These are phyloP conservation scores for Cryptococcus neoformans DNA, from an alignment of 1,284 basidiomycete species.

Conservation along the genomic window DNA sequence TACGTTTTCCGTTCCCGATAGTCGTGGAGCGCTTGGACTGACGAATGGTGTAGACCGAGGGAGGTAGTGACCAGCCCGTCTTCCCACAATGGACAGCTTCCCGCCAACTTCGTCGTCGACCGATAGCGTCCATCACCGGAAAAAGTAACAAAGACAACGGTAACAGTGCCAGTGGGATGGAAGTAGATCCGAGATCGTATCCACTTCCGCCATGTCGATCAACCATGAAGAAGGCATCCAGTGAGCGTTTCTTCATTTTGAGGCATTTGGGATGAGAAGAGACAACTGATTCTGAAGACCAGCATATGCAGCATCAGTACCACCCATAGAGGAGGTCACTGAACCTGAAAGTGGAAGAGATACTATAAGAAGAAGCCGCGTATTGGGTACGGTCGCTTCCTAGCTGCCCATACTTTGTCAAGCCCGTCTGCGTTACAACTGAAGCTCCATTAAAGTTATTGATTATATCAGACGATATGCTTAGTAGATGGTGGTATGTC, in stretches of 20 bases:
- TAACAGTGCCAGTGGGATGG: neutral
- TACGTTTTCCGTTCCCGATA: constrained; percentile 1
- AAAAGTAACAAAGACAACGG: constrained; percentile 4
- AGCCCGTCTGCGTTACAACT: too few species aligned
- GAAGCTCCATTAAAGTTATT: too few species aligned
- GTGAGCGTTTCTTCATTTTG: constrained; percentile 1
- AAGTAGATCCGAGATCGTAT: constrained; percentile 10
- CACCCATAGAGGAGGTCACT: constrained; percentile 40
- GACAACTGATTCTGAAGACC: neutral
- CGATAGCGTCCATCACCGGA: too few species aligned
- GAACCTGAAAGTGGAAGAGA: constrained; percentile 35
- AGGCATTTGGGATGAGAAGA: neutral
- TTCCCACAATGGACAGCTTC: too few species aligned
- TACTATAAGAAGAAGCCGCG: neutral
- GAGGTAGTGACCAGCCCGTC: too few species aligned
- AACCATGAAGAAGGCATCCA: constrained; percentile 7
- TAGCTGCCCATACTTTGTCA: too few species aligned
- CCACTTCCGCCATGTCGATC: constrained; percentile 12
- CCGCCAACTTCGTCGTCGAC: too few species aligned
- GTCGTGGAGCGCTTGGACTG: too few species aligned
- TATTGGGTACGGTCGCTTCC: too few species aligned
- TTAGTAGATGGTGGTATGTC: too few species aligned
- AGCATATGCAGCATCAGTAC: constrained; percentile 35
- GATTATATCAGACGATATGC: too few species aligned
- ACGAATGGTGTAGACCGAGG: too few species aligned